Evolutionary conservation across 2,329 filamentous ascomycete species (phyloP).

Genomic region (Botrytis medusae): DNA sequence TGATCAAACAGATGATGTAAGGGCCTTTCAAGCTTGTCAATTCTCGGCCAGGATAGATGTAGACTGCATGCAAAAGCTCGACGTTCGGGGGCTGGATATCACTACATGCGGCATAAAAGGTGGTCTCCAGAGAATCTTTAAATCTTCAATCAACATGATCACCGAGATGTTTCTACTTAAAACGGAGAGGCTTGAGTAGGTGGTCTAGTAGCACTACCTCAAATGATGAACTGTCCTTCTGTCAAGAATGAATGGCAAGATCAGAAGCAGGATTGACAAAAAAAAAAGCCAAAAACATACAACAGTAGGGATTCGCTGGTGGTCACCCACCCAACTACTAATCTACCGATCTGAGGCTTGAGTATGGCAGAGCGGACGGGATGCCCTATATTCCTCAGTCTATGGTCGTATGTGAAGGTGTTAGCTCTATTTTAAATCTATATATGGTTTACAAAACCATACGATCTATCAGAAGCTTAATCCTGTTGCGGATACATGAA

Average conservation of each 20-base stretch:
- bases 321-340: conserved; percentile 1
- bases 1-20: neutral
- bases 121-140: neutral
- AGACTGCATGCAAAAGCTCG: neutral
- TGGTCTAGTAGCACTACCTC: neutral
- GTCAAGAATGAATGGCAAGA: neutral
- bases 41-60: neutral
- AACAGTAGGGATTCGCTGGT: conserved; percentile 1
- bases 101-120: neutral
- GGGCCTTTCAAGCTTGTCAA: neutral
- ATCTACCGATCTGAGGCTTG: neutral
- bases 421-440: rapidly evolving
- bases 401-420: neutral
- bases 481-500: neutral
- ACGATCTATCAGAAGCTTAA: rapidly evolving
- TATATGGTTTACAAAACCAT: neutral
- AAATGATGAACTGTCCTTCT: neutral
- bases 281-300: neutral
- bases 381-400: neutral
- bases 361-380: neutral
- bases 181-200: neutral
- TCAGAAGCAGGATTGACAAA: neutral
- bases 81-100: too few relatives aligned
- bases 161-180: rapidly evolving
- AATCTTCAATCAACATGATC: neutral